These are phyloP conservation scores for Leccinum obscurum DNA, from an alignment of 768 basidiomycete species.

Conservation along the genomic window DNA sequence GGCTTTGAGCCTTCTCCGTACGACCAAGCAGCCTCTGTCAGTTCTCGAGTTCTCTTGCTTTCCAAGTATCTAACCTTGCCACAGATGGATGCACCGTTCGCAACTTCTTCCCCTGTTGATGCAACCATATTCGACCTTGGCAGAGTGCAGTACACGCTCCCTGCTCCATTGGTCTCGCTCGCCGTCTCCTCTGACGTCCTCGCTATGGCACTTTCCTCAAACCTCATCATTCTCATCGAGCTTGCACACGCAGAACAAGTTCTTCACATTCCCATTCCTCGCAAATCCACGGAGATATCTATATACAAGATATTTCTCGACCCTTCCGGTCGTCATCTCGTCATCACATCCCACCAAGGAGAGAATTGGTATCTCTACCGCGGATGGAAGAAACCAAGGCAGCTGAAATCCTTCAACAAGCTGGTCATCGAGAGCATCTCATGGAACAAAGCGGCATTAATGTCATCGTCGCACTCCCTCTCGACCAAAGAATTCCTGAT, in stretches of 20 bases:
- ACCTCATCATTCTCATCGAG: conserved; percentile 85
- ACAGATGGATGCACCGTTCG: conserved; percentile 33
- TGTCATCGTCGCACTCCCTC: conserved; percentile 64
- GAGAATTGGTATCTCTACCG: conserved; percentile 93
- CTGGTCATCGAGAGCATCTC: conserved; percentile 89
- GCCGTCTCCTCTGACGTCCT: conserved; percentile 86
- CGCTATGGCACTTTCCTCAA: conserved; percentile 77
- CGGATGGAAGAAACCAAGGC: conserved; percentile 79
- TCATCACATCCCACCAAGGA: conserved; percentile 82
- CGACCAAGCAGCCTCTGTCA: conserved; percentile 38
- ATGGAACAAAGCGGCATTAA: conserved; percentile 77
- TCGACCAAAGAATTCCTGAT: conserved; percentile 86
- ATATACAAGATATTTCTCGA: conserved; percentile 88
- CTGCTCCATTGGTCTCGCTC: conserved; percentile 79
- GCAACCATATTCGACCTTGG: conserved; percentile 79
- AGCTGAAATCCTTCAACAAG: conserved; percentile 72
- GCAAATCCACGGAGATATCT: conserved; percentile 72
- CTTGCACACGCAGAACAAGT: conserved; percentile 86
- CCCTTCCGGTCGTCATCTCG: conserved; percentile 87
- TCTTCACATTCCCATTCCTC: conserved; percentile 72
- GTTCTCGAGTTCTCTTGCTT: neutral
- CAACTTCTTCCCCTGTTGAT: conserved; percentile 36
- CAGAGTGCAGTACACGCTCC: conserved; percentile 85
- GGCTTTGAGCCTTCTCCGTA: conserved; percentile 81
- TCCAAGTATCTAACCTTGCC: conserved; percentile 11